These are phyloP conservation scores for Backusella parvicylindrica DNA, from an alignment of 192 early-diverging fungal species.

Conservation along the genomic window DNA sequence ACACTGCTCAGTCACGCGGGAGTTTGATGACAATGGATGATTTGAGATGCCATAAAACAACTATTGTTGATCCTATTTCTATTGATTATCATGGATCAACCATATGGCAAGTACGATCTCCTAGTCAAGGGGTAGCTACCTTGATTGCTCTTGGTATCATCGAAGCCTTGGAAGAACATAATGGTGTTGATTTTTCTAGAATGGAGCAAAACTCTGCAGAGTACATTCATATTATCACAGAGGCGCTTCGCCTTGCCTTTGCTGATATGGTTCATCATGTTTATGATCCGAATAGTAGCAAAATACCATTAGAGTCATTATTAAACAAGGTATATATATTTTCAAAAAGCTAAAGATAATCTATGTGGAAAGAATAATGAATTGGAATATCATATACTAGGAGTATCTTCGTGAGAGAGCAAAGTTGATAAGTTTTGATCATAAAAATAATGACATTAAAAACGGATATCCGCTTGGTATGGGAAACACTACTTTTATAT, in stretches of 20 bases:
- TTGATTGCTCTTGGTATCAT: slow-evolving; percentile 68
- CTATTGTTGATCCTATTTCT: slow-evolving; percentile 55
- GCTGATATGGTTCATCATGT: slow-evolving; percentile 61
- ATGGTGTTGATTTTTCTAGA: slow-evolving; percentile 33
- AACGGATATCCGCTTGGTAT: slow-evolving; percentile 53
- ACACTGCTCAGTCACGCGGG: slow-evolving; percentile 42
- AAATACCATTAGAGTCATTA: slow-evolving; percentile 48
- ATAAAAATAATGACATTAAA: slow-evolving; percentile 39
- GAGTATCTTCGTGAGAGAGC: slow-evolving; percentile 54
- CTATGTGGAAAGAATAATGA: too few species aligned
- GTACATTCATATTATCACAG: slow-evolving; percentile 67
- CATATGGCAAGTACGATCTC: slow-evolving; percentile 69
- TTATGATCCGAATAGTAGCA: slow-evolving; percentile 44
- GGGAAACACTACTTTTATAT: slow-evolving; percentile 71
- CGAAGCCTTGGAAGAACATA: slow-evolving; percentile 44
- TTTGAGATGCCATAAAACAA: slow-evolving; percentile 48
- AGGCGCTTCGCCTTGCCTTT: slow-evolving; percentile 69
- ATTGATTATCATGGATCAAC: slow-evolving; percentile 55
- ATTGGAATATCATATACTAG: too few species aligned
- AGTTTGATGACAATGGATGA: slow-evolving; percentile 66
- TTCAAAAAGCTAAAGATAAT: too few species aligned
- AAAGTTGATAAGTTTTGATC: slow-evolving; percentile 44
- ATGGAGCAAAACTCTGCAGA: slow-evolving; percentile 52
- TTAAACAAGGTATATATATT: slow-evolving; percentile 51
- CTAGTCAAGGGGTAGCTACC: slow-evolving; percentile 68